phyloP scores from a whole-genome alignment of 495 filamentous ascomycete species.

The Penicillium cataractarum region DNA sequence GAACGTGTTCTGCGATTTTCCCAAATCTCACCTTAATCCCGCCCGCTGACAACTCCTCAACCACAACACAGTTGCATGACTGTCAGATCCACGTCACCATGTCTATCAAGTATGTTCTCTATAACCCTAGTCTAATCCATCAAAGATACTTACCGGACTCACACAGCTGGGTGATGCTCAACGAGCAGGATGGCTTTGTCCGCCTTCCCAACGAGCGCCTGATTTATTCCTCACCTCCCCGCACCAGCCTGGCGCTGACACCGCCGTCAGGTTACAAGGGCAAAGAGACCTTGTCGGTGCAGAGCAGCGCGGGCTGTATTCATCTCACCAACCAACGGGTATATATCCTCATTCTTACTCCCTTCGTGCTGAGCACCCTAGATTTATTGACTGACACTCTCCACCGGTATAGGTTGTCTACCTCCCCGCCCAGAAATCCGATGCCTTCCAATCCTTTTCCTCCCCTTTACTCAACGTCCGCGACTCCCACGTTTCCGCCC shows the following conservation, averaged over 20 bases:
- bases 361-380: too few relatives aligned
- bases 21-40: background rate
- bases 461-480: constrained; percentile 81
- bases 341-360: constrained; percentile 32
- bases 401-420: constrained; percentile 73
- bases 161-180: constrained; percentile 80
- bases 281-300: constrained; percentile 57
- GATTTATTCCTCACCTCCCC: constrained; percentile 72
- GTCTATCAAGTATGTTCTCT: constrained; percentile 67
- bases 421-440: constrained; percentile 70
- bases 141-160: constrained; percentile 1
- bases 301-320: constrained; percentile 62
- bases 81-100: constrained; percentile 43
- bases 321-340: constrained; percentile 93
- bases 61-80: constrained; percentile 14
- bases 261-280: constrained; percentile 62
- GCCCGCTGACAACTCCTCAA: background rate
- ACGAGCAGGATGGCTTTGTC: constrained; percentile 64
- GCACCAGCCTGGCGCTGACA: constrained; percentile 65
- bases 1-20: background rate
- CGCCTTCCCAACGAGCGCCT: constrained; percentile 70
- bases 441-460: constrained; percentile 82
- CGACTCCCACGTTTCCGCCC: constrained; percentile 87
- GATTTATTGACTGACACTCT: background rate
- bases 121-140: background rate